Percentiles rank a stretch among this genome's conserved stretches.
Conservation (phyloP, 164 flowering plant species). For the Amborella trichopoda region DNA sequence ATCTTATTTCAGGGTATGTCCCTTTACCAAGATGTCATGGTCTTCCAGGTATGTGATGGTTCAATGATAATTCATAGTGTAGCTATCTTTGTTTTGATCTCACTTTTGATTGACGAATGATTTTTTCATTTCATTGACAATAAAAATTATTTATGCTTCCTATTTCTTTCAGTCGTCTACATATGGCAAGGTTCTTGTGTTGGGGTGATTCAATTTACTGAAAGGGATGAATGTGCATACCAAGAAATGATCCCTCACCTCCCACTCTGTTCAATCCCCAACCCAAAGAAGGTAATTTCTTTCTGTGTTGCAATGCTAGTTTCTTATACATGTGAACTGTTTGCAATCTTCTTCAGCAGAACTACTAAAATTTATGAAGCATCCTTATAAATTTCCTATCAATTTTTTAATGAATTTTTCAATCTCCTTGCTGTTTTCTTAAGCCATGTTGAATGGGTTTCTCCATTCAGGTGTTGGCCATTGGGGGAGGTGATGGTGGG, state of each 20-base stretch:
- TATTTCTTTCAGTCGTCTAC: conserved; percentile 72
- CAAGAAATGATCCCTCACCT: conserved; percentile 98
- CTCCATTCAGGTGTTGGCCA: conserved; percentile 65
- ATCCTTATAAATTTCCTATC: too few relatives aligned
- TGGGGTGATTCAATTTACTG: conserved; percentile 98
- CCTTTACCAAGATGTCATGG: conserved; percentile 77
- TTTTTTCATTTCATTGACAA: too few relatives aligned
- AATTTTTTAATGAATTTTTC: too few relatives aligned
- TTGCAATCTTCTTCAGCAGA: too few relatives aligned
- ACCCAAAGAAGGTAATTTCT: conserved; percentile 75
- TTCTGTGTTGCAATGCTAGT: too few relatives aligned
- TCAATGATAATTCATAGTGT: not conserved
- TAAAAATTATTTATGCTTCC: too few relatives aligned
- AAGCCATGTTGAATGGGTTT: too few relatives aligned
- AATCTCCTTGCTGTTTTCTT: too few relatives aligned
- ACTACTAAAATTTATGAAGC: too few relatives aligned
- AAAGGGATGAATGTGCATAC: conserved; percentile 98
- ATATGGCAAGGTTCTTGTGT: conserved; percentile 92
- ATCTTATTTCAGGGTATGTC: conserved; percentile 85
- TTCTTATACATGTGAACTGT: too few relatives aligned
- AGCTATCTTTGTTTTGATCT: not conserved
- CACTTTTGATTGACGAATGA: not conserved
- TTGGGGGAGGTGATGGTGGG: conserved; percentile 99
- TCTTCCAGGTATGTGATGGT: conserved; percentile 65
- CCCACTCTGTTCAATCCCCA: conserved; percentile 93